Evolutionary conservation across 148 eudicot genomes (phyloP).

Genomic region (Nyssa sinensis): DNA sequence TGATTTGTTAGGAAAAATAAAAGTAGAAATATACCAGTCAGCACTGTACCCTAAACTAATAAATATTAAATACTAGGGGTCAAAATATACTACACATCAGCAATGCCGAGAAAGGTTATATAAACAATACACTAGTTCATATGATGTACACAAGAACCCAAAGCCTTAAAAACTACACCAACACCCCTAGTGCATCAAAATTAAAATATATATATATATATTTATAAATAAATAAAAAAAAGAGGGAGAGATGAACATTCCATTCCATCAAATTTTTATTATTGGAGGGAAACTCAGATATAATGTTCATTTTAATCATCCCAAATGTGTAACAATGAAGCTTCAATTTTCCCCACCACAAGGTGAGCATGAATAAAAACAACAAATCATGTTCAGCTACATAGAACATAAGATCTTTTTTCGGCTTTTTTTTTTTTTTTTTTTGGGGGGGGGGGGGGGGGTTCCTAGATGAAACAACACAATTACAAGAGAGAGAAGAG

Average conservation of each 20-base stretch:
- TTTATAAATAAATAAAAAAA: background rate
- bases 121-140: background rate
- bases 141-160: background rate
- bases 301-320: background rate
- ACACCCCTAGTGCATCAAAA: background rate
- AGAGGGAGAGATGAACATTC: background rate
- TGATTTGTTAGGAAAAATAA: too few species aligned
- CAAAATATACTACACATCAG: background rate
- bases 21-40: too few species aligned
- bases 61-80: background rate
- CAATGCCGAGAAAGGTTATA: background rate
- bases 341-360: background rate
- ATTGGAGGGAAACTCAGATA: constrained; percentile 3
- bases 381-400: background rate
- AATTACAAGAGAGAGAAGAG: background rate
- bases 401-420: background rate
- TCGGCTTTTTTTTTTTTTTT: too few species aligned
- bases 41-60: background rate
- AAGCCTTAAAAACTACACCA: background rate
- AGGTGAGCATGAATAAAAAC: background rate
- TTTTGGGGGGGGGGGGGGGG: too few species aligned
- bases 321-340: background rate
- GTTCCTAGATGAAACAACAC: too few species aligned
- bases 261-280: background rate
- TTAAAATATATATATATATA: too few species aligned